These are phyloP conservation scores for Entophlyctis luteolus DNA, from an alignment of 192 early-diverging fungal genomes.

Conservation along the genomic window DNA sequence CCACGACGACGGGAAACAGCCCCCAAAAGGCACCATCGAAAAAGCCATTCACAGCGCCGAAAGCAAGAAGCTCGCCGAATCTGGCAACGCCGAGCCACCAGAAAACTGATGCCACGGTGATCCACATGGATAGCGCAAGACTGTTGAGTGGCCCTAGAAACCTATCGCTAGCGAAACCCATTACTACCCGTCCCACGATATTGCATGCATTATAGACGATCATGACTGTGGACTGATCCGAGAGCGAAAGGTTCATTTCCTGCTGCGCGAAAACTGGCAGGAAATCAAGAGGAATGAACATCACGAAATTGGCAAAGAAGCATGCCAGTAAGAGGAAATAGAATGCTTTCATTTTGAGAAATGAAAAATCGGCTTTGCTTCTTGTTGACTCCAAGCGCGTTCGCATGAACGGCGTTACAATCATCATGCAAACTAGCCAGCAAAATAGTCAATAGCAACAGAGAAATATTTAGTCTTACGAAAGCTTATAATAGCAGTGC, in stretches of 20 bases:
- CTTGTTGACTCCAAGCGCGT: constrained; percentile 7
- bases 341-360: constrained; percentile 6
- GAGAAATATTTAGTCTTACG: background rate
- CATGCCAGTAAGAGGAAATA: constrained; percentile 13
- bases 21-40: constrained; percentile 17
- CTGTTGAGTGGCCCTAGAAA: constrained; percentile 61
- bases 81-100: background rate
- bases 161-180: constrained; percentile 60
- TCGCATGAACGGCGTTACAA: constrained; percentile 9
- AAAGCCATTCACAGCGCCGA: background rate
- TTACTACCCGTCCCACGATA: constrained; percentile 59
- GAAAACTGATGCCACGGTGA: constrained; percentile 23
- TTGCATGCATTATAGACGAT: constrained; percentile 68
- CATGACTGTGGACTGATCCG: constrained; percentile 1
- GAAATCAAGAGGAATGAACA: constrained; percentile 7
- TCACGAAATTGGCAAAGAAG: constrained; percentile 33
- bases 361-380: constrained; percentile 14
- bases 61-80: background rate
- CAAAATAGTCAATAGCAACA: background rate
- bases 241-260: background rate
- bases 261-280: constrained; percentile 3
- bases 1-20: constrained; percentile 33
- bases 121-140: constrained; percentile 43
- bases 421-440: constrained; percentile 28
- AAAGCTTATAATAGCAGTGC: constrained; percentile 47